phyloP scores from a whole-genome alignment of 2,329 filamentous ascomycete species.

The Fusarium globosum region DNA sequence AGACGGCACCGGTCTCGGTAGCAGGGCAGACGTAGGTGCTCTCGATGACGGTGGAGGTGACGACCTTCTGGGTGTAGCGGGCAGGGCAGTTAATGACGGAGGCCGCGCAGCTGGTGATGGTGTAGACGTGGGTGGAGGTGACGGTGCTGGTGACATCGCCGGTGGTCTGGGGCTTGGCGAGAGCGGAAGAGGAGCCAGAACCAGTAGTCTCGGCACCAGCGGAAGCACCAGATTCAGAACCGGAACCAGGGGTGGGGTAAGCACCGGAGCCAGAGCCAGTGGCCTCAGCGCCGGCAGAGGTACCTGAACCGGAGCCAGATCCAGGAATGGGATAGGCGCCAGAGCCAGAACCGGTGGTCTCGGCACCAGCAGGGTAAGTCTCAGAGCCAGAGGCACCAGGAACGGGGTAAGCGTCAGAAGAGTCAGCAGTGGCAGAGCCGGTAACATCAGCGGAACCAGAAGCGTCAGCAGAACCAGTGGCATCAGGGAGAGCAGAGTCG shows the following conservation, averaged over 20 bases:
- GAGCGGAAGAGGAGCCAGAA: not conserved
- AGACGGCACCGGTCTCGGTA: constrained; percentile 22
- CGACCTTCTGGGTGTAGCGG: constrained; percentile 48
- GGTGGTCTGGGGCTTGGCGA: not conserved
- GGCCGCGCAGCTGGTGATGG: constrained; percentile 52
- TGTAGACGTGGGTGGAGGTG: constrained; percentile 43
- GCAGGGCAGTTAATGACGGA: constrained; percentile 55
- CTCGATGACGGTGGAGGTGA: constrained; percentile 42
- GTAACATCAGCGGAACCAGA: not conserved
- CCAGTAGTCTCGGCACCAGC: not conserved
- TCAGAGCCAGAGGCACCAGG: not conserved
- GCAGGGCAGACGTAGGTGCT: constrained; percentile 43
- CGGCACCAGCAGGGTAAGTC: not conserved
- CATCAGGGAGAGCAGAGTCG: not conserved
- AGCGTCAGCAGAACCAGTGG: not conserved
- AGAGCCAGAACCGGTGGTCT: not conserved
- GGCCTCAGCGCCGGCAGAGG: not conserved
- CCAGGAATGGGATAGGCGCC: not conserved
- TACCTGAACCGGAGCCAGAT: not conserved
- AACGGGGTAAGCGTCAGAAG: not conserved
- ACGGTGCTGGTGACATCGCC: constrained; percentile 41
- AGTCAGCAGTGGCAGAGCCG: not conserved
- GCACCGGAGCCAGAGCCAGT: not conserved
- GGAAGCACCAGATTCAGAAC: not conserved
- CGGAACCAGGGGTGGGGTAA: not conserved